Percentiles rank a stretch among this genome's conserved stretches.
These are phyloP conservation scores for Nakaseomyces nivariensis DNA, from an alignment of 1,139 yeast genomes.

Conservation along the genomic window DNA sequence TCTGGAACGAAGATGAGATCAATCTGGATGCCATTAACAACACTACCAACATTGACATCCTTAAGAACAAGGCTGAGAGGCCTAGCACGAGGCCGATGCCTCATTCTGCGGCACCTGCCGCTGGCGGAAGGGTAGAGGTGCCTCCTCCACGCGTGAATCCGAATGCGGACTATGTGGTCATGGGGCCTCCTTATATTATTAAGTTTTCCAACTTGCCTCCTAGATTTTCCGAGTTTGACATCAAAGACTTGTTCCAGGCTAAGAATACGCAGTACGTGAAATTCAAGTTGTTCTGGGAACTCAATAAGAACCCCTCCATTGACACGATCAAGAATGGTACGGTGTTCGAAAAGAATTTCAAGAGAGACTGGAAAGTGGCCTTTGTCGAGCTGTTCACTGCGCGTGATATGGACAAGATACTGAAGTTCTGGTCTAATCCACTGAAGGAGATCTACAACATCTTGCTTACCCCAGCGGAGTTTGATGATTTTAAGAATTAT, in stretches of 20 bases:
- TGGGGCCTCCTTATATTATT: constrained; percentile 47
- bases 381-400: constrained; percentile 46
- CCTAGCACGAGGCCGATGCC: not conserved
- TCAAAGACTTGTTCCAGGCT: constrained; percentile 31
- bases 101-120: not conserved
- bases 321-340: constrained; percentile 16
- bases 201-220: constrained; percentile 44
- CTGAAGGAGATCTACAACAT: constrained; percentile 24
- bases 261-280: constrained; percentile 30
- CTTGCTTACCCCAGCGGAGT: constrained; percentile 20
- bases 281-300: constrained; percentile 35
- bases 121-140: not conserved
- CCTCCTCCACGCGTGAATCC: constrained; percentile 2
- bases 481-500: constrained; percentile 26
- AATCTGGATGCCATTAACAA: constrained; percentile 20
- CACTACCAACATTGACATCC: constrained; percentile 22
- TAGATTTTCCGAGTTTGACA: constrained; percentile 28
- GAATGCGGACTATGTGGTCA: constrained; percentile 5
- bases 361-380: constrained; percentile 40
- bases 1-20: constrained; percentile 28
- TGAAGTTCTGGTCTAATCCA: constrained; percentile 24
- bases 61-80: constrained; percentile 12
- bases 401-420: constrained; percentile 38
- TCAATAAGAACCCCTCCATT: constrained; percentile 24
- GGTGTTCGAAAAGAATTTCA: constrained; percentile 27